These are phyloP conservation scores for Cyanidioschyzon merolae DNA, from an alignment of 23 red algal species.

Conservation along the genomic window DNA sequence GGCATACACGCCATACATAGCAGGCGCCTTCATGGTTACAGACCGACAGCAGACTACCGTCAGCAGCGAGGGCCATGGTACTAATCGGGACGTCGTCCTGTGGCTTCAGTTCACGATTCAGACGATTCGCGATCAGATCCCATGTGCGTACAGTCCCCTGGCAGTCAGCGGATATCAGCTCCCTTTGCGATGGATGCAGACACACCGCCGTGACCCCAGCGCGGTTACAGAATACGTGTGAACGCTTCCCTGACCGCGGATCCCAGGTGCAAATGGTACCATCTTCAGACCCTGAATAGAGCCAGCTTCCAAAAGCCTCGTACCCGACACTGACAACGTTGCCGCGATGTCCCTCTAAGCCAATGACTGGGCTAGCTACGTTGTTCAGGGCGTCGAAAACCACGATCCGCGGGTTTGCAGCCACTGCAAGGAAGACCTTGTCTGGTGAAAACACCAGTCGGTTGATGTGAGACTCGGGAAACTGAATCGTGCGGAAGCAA, in stretches of 20 bases:
- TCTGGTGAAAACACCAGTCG: conserved; percentile 30
- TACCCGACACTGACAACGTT: conserved; percentile 37
- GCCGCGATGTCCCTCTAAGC: conserved; percentile 29
- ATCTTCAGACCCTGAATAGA: conserved; percentile 34
- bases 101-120: conserved; percentile 2
- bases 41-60: conserved; percentile 9
- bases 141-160: conserved; percentile 15
- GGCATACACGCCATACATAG: not conserved
- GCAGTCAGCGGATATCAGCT: not conserved
- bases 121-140: conserved; percentile 22
- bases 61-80: not conserved
- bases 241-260: not conserved
- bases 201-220: not conserved
- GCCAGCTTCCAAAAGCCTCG: conserved; percentile 1
- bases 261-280: conserved; percentile 29
- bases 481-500: conserved; percentile 21
- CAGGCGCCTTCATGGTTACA: conserved; percentile 11
- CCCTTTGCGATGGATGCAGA: not conserved
- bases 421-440: conserved; percentile 25
- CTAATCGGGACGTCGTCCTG: conserved; percentile 10
- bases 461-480: conserved; percentile 44
- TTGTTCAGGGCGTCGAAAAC: conserved; percentile 28
- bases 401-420: conserved; percentile 21
- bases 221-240: not conserved
- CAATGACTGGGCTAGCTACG: conserved; percentile 13